These are phyloP conservation scores for Aleurites moluccanus DNA, from an alignment of 441 rosid species.

Conservation along the genomic window DNA sequence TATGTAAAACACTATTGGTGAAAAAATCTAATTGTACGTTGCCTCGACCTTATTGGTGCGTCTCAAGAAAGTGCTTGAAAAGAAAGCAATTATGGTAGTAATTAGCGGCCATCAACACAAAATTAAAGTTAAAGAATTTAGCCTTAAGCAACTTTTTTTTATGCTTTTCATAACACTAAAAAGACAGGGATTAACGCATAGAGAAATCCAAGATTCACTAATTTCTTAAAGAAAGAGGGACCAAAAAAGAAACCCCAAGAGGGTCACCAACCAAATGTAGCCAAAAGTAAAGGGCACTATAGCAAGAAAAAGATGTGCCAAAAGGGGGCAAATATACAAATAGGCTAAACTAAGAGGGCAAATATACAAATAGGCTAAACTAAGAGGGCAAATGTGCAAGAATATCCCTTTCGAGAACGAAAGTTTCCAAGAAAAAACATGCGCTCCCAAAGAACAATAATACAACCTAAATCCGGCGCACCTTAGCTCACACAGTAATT, in stretches of 20 bases:
- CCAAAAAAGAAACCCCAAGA: background rate
- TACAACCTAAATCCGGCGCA: background rate
- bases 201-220: background rate
- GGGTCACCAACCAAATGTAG: background rate
- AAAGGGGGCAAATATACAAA: no score
- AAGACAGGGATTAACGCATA: background rate
- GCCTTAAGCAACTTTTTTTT: background rate
- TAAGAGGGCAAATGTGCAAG: slow-evolving; percentile 9
- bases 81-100: slow-evolving; percentile 21
- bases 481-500: background rate
- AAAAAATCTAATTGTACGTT: slow-evolving; percentile 7
- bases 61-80: slow-evolving; percentile 12
- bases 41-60: slow-evolving; percentile 6
- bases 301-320: background rate
- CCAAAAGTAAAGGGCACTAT: background rate
- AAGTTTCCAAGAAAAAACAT: slow-evolving; percentile 12
- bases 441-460: background rate
- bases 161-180: slow-evolving; percentile 1
- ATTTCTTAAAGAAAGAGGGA: background rate
- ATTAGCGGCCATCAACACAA: slow-evolving; percentile 6
- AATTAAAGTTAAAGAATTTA: background rate
- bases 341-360: no score
- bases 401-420: slow-evolving; percentile 8
- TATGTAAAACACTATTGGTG: background rate
- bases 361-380: slow-evolving; percentile 5